Evolutionary conservation across 768 basidiomycete genomes (phyloP).

Genomic region (Boletus insuetus): DNA sequence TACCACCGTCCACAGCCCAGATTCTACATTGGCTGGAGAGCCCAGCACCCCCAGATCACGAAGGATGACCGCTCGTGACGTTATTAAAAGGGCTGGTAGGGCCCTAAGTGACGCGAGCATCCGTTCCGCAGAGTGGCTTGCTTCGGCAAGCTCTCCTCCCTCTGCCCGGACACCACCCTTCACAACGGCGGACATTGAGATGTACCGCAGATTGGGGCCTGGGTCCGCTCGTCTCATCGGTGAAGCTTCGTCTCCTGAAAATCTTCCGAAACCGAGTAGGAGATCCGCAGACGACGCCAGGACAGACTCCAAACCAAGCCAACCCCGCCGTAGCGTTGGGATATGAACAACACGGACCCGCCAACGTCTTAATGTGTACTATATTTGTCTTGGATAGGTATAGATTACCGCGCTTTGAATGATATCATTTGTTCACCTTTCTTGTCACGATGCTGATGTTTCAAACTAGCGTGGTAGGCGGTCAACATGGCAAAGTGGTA

Average conservation of each 20-base stretch:
- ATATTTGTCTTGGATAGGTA: slow-evolving; percentile 2
- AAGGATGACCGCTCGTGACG: slow-evolving; percentile 11
- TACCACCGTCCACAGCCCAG: slow-evolving; percentile 1
- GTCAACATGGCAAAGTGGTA: background rate
- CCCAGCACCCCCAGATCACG: slow-evolving; percentile 10
- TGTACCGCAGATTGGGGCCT: slow-evolving; percentile 20
- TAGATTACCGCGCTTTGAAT: background rate
- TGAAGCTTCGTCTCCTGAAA: background rate
- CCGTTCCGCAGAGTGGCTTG: slow-evolving; percentile 32
- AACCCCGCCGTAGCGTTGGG: slow-evolving; percentile 30
- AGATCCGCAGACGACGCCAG: slow-evolving; percentile 6
- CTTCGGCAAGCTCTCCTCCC: slow-evolving; percentile 19
- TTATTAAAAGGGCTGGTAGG: slow-evolving; percentile 21
- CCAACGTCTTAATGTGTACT: slow-evolving; percentile 9
- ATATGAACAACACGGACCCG: slow-evolving; percentile 31
- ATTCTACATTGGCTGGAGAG: background rate
- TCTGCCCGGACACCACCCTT: slow-evolving; percentile 9
- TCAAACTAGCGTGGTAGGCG: slow-evolving; percentile 3
- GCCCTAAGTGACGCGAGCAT: slow-evolving; percentile 28
- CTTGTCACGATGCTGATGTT: background rate
- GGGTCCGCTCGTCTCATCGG: slow-evolving; percentile 1
- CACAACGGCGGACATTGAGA: slow-evolving; percentile 23
- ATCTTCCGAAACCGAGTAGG: background rate
- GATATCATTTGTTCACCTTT: background rate
- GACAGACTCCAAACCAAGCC: background rate